Evolutionary conservation across 176 grass and related monocot genomes (phyloP).

Genomic region (Pontederia crassipes): DNA sequence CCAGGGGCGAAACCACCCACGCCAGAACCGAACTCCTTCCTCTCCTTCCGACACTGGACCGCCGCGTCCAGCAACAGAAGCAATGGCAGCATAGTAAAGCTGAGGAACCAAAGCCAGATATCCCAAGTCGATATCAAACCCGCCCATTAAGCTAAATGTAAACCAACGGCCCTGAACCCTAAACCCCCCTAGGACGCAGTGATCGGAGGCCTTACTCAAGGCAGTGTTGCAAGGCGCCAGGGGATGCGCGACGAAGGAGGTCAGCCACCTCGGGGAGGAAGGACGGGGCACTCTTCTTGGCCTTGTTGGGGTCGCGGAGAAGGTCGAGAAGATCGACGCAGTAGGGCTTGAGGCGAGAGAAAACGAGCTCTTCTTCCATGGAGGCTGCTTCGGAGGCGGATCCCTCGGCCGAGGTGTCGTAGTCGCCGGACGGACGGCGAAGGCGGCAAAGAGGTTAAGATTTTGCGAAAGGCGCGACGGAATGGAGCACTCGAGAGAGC

Average conservation of each 20-base stretch:
- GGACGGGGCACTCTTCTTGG: slow-evolving; percentile 22
- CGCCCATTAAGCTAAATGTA: slow-evolving; percentile 10
- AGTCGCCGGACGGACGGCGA: background rate
- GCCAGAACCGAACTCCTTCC: slow-evolving; percentile 12
- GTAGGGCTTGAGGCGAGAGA: slow-evolving; percentile 69
- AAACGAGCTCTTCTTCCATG: slow-evolving; percentile 11
- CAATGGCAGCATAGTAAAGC: slow-evolving; percentile 66
- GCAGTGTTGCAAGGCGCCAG: slow-evolving; percentile 44
- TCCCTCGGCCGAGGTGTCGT: slow-evolving; percentile 40
- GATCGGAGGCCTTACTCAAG: slow-evolving; percentile 42
- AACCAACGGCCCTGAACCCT: background rate
- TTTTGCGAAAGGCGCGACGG: too few species aligned
- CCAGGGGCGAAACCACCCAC: background rate
- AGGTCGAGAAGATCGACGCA: slow-evolving; percentile 66
- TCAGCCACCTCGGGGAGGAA: slow-evolving; percentile 52
- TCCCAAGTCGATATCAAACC: background rate
- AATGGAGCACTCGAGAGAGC: too few species aligned
- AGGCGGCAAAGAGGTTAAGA: too few species aligned
- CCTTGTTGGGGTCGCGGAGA: slow-evolving; percentile 39
- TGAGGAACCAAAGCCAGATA: slow-evolving; percentile 12
- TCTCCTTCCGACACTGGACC: slow-evolving; percentile 61
- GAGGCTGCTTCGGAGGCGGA: too few species aligned
- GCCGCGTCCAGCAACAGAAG: slow-evolving; percentile 72
- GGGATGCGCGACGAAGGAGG: slow-evolving; percentile 42
- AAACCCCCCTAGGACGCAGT: too few species aligned